These are phyloP conservation scores for Blastobotrys illinoisensis DNA, from an alignment of 1,139 yeast genomes.

Conservation along the genomic window DNA sequence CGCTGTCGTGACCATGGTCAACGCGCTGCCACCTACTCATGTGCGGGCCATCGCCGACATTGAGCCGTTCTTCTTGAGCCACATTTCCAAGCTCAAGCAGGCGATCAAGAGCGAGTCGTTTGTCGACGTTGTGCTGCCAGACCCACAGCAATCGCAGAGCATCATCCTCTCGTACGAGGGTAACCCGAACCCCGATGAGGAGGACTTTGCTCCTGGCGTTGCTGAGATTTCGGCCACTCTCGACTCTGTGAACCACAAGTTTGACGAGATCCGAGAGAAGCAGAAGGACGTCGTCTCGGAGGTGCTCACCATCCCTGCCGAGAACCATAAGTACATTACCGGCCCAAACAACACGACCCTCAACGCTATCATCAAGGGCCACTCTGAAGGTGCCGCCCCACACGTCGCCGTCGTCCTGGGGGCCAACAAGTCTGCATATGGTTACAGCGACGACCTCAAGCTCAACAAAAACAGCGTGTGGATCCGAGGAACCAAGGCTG, in stretches of 20 bases:
- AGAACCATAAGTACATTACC: slow-evolving; percentile 51
- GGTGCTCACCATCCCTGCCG: slow-evolving; percentile 46
- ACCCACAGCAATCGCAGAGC: slow-evolving; percentile 30
- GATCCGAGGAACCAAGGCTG: slow-evolving; percentile 57
- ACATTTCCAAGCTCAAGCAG: slow-evolving; percentile 41
- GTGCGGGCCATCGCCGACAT: slow-evolving; percentile 58
- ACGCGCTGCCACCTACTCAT: slow-evolving; percentile 63
- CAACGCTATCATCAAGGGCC: slow-evolving; percentile 39
- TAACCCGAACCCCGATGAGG: slow-evolving; percentile 35
- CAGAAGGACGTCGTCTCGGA: slow-evolving; percentile 51
- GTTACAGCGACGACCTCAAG: slow-evolving; percentile 15
- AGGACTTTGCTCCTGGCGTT: slow-evolving; percentile 44
- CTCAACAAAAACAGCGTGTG: slow-evolving; percentile 42
- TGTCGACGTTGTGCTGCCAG: slow-evolving; percentile 53
- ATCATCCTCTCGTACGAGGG: slow-evolving; percentile 41
- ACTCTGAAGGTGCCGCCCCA: slow-evolving; percentile 21
- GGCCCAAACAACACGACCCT: slow-evolving; percentile 49
- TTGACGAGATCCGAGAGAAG: slow-evolving; percentile 53
- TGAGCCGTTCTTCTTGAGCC: slow-evolving; percentile 58
- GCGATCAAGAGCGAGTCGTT: slow-evolving; percentile 44
- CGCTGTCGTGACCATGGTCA: slow-evolving; percentile 66
- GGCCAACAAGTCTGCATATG: slow-evolving; percentile 30
- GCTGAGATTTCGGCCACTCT: slow-evolving; percentile 32
- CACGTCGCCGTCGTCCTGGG: slow-evolving; percentile 28
- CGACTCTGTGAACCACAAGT: slow-evolving; percentile 44